Evolutionary conservation across 306 rosid species (phyloP).

Genomic region (Cucumis cinereus): DNA sequence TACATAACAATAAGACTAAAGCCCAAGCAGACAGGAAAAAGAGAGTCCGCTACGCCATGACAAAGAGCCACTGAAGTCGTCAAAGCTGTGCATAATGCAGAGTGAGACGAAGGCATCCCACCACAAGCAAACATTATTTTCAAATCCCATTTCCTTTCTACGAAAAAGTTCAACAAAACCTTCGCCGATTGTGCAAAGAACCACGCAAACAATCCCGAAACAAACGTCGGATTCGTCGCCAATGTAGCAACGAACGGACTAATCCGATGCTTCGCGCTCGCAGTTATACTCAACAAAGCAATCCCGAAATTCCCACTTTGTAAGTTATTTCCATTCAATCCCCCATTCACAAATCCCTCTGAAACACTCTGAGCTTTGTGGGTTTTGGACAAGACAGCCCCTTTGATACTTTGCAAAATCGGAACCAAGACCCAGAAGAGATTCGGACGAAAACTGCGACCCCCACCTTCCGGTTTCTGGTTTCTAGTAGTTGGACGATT

Average conservation of each 20-base stretch:
- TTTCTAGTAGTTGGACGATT: slow-evolving; percentile 2
- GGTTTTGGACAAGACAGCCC: slow-evolving; percentile 16
- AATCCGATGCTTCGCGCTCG: slow-evolving; percentile 46
- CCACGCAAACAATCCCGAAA: slow-evolving; percentile 64
- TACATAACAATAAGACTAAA: slow-evolving; percentile 82
- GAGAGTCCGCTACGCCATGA: slow-evolving; percentile 39
- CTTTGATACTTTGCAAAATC: slow-evolving; percentile 18
- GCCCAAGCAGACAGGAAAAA: slow-evolving; percentile 79
- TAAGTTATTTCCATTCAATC: slow-evolving; percentile 14
- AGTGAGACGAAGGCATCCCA: slow-evolving; percentile 94
- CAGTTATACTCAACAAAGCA: slow-evolving; percentile 50
- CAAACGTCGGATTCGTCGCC: slow-evolving; percentile 75
- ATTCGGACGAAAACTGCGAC: background rate
- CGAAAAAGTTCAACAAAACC: slow-evolving; percentile 51
- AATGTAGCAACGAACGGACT: slow-evolving; percentile 70
- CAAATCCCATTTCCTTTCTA: slow-evolving; percentile 61
- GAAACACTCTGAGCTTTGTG: slow-evolving; percentile 10
- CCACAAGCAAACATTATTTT: slow-evolving; percentile 47
- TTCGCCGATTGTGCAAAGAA: slow-evolving; percentile 44
- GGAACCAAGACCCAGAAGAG: slow-evolving; percentile 23
- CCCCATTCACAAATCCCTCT: slow-evolving; percentile 4
- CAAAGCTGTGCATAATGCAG: slow-evolving; percentile 72
- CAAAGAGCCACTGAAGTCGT: slow-evolving; percentile 79
- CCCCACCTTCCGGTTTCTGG: slow-evolving; percentile 4
- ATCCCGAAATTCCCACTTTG: slow-evolving; percentile 54